Percentiles rank a stretch among this genome's conserved stretches.
These are phyloP conservation scores for Corynespora cassiicola DNA, from an alignment of 2,329 filamentous ascomycete species.

Conservation along the genomic window DNA sequence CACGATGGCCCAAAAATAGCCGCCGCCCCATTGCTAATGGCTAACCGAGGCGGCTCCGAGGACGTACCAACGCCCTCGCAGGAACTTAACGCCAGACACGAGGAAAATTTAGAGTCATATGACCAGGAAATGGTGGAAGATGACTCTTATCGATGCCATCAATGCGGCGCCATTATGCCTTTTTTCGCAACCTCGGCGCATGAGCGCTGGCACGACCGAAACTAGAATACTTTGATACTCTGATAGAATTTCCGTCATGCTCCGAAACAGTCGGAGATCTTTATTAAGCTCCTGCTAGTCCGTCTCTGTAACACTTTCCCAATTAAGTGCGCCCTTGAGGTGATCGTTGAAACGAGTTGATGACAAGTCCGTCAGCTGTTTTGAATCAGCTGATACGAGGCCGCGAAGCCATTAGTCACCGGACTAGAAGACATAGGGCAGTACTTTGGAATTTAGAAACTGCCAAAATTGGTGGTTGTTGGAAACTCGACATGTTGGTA, in stretches of 20 bases:
- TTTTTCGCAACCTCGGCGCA: constrained; percentile 66
- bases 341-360: too few species aligned
- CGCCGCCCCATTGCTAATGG: background rate
- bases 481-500: too few species aligned
- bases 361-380: too few species aligned
- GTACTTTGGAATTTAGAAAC: too few species aligned
- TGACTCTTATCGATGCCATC: constrained; percentile 49
- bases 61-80: constrained; percentile 36
- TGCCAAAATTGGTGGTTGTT: too few species aligned
- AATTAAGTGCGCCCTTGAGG: too few species aligned
- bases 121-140: constrained; percentile 38
- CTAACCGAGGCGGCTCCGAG: constrained; percentile 34
- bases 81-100: constrained; percentile 17
- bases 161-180: constrained; percentile 63
- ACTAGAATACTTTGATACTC: constrained; percentile 18
- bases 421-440: too few species aligned
- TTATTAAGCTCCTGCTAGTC: too few species aligned
- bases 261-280: too few species aligned
- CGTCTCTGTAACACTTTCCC: too few species aligned
- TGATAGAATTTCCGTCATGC: constrained; percentile 2
- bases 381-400: too few species aligned
- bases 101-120: constrained; percentile 35
- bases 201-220: constrained; percentile 57
- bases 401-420: too few species aligned
- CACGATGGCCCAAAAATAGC: constrained; percentile 1